Conservation (phyloP, 768 basidiomycete genomes). For the Amylocystis lapponica region DNA sequence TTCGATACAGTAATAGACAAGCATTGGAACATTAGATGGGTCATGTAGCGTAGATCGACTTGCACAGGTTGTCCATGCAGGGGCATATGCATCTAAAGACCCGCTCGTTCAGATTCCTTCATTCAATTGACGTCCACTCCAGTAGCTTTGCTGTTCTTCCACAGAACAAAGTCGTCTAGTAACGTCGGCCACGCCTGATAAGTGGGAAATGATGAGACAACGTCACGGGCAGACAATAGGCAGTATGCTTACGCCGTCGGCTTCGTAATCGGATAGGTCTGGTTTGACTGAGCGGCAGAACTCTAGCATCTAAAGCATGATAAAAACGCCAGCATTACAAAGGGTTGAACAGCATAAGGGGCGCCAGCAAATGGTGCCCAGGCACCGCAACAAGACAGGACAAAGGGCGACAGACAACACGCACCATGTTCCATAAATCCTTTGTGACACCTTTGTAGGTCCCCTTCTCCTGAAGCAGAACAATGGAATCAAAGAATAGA, state of each 20-base stretch:
- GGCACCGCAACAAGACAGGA: background rate
- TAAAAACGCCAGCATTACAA: background rate
- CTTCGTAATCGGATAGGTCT: constrained; percentile 61
- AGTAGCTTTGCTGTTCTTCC: constrained; percentile 39
- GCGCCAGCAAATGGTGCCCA: background rate
- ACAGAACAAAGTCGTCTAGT: constrained; percentile 71
- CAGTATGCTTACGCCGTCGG: constrained; percentile 57
- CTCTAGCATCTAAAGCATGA: constrained; percentile 55
- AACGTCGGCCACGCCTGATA: constrained; percentile 77
- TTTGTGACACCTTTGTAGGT: constrained; percentile 76
- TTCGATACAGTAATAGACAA: too few relatives aligned
- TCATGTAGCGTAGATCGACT: too few relatives aligned
- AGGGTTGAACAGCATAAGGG: background rate
- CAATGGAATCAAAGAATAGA: background rate
- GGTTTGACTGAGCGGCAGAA: constrained; percentile 62
- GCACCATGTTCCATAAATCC: constrained; percentile 82
- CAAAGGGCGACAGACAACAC: constrained; percentile 18
- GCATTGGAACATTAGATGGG: too few relatives aligned
- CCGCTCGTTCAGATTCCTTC: too few relatives aligned
- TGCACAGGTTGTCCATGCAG: too few relatives aligned
- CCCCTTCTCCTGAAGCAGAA: constrained; percentile 34
- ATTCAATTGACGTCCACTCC: too few relatives aligned
- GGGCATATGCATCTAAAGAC: too few relatives aligned
- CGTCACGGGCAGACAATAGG: constrained; percentile 14
- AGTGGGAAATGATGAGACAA: background rate